Evolutionary conservation across 192 early-diverging fungal genomes (phyloP), one percentile per base, ranked within the genome.

Genomic region (Mortierella hygrophila): DNA sequence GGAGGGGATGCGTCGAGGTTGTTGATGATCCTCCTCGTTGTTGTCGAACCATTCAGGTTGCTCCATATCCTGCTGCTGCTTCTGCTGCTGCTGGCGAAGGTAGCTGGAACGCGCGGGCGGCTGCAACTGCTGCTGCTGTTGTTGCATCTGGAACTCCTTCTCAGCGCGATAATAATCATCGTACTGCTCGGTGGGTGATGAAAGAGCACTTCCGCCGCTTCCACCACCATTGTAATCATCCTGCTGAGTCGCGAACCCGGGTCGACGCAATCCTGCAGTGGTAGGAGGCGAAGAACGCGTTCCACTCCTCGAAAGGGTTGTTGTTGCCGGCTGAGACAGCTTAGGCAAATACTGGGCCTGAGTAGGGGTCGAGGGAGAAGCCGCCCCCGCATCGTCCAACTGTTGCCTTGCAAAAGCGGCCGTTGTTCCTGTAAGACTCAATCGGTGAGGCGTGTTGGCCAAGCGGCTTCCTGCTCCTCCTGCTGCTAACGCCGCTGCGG

Each of bases 11-110:
- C 38, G 77, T 23, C 44, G 76, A 37, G 35, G 40, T 6, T 77
- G 63, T 4, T 40, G 74, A 5, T 70, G 21, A 0, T 76, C 55
- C n/a, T 81, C 73, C 29, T 65, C 11, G 11, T 65, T 29, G 29
- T 74, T 70, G n/a, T 80, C 79, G 52, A 74, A 32, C 80, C 80
- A 81, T 29, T 81, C 80, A 55, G 63, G 74, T 21, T 71, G 38
- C 6, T 38, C 37, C 41, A 46, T 26, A 41, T 55, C 52, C 15
- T 63, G 79, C 35, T 80, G 60, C 29, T 65, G 29, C 29, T 65
- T 29, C 32, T 18, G 26, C 46, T 80, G 78, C 10, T 70, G 78
- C 15, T 26, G 70, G 20, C 74, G 46, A 35, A 20, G 32, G 7
- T 49, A 55, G 41, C 46, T 32, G 11, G 40, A 40, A 4, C 49